Base-by-base conservation (phyloP, 495 filamentous ascomycete genomes). In the Xylaria nigripes region DNA sequence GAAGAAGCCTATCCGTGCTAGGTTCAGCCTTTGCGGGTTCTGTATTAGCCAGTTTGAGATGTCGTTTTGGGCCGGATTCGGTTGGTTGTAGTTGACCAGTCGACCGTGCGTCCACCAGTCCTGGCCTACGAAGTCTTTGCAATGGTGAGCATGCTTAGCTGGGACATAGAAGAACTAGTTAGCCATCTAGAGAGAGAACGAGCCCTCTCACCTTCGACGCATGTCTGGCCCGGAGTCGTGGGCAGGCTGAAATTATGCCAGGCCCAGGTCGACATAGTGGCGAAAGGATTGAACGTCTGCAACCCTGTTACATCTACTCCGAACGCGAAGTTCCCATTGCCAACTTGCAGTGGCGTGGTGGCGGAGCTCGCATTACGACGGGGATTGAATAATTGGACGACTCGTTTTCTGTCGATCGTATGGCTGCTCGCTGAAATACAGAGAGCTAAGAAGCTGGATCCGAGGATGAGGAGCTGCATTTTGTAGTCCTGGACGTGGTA, bases 211-310 rank as follows among this genome's bases (percentile, higher is more conserved):
- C 67, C 70, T 27, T 67, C 57, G 9, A 70, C 50, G 8, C 64
- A 69, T 2, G 69, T 73, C 45, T 74, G 72, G 9, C 63, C 61
- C 13, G 55, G 52, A 0, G 71, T 72, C 15, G 69, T 75, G 3
- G 78, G 77, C 29, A 80, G 61, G 19, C 75, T 78, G 56, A 76
- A 76, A 58, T 81, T 81, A 67, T 81, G 77, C 78, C 77, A 81
- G 7, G 76, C 74, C 76, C 75, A 80, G 6, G 73, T 74, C 2
- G 75, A 79, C 54, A 82, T 67, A 6, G 72, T 81, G 40, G 70
- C 76, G 59, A 80, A 81, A 15, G 80, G 77, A 56, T 77, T 73
- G 67, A 83, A 83, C 16, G 78, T 84, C 65, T 84, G 79, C 3
- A 80, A 55, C 8, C 78, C 77, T 5, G 77, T 78, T 8, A 79